Conservation (phyloP, 2,329 filamentous ascomycete species). For the Tolypocladium inflatum region DNA sequence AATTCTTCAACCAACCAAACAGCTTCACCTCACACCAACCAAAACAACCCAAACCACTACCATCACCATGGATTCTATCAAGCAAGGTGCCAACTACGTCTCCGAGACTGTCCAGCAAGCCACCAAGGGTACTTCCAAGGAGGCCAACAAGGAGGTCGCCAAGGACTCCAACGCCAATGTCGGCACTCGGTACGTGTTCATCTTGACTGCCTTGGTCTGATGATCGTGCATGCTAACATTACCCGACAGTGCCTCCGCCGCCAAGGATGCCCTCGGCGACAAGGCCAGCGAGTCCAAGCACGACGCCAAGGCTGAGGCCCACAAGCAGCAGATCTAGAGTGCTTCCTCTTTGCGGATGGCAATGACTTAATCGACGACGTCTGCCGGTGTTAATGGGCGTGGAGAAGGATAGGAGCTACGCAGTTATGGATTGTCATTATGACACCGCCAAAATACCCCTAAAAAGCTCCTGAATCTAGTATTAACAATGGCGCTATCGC, state of each 20-base stretch:
- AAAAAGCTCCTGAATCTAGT: constrained; percentile 3
- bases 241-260: constrained; percentile 29
- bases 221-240: neutral
- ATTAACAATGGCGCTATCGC: neutral
- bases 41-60: constrained; percentile 1
- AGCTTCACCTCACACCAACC: constrained; percentile 4
- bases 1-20: neutral
- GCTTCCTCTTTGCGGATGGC: neutral
- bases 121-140: constrained; percentile 49
- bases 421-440: neutral
- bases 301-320: constrained; percentile 27
- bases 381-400: neutral
- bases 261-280: constrained; percentile 38
- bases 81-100: constrained; percentile 59
- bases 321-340: constrained; percentile 31
- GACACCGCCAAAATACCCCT: constrained; percentile 5
- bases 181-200: constrained; percentile 38
- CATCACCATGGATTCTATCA: constrained; percentile 40
- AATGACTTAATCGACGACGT: neutral
- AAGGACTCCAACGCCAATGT: constrained; percentile 48
- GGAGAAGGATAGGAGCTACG: neutral
- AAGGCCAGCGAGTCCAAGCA: constrained; percentile 33
- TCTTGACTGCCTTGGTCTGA: neutral
- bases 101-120: constrained; percentile 51
- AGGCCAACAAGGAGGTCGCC: constrained; percentile 60